Evolutionary conservation across 495 filamentous ascomycete genomes (phyloP), one percentile per base, ranked within the genome.

Genomic region (Tuber microsphaerosporum): DNA sequence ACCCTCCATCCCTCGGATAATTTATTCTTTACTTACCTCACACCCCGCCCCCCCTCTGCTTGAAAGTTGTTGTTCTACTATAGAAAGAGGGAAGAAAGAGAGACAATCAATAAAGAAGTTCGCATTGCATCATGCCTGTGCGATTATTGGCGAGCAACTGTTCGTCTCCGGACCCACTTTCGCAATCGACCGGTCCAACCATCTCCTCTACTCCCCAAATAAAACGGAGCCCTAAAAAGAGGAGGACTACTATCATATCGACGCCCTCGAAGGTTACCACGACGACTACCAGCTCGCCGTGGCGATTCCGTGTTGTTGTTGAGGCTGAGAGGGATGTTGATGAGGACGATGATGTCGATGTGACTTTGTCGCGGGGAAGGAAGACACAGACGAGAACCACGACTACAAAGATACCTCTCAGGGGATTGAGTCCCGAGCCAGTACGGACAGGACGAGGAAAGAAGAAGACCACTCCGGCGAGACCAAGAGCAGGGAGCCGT

Each of bases 251-350:
- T 16, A n/a, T 48, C n/a, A 65, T 43, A 26, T 19, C 46, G 42
- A 69, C 71, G 43, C 75, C 69, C 26, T 34, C 10, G 8, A 74
- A 70, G 65, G 69, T 79, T 34, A 77, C 75, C 2, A 71, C 71
- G 14, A 79, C 80, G 1, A 73, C 76, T 20, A 79, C 73, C 39
- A 74, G 80, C 56, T 79, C 76, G 75, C 88, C 88, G 65, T 90
- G 88, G 88, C 86, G 87, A 75, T 88, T 90, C 74, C 85, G 87
- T 34, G 85, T 90, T 70, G 88, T 88, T 5, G 85, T 90, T 42
- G 86, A 90, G 83, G 88, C 88, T 17, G 88, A 88, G 74, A 87
- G 87, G 72, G 85, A 88, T 45, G 85, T 86, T 41, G 84, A 84
- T 34, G 79, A 79, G 41, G 83, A 83, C 42, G 78, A 83, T 39